phyloP scores from a whole-genome alignment of 176 grass and related monocot genomes.

The Aegilops tauschii region DNA sequence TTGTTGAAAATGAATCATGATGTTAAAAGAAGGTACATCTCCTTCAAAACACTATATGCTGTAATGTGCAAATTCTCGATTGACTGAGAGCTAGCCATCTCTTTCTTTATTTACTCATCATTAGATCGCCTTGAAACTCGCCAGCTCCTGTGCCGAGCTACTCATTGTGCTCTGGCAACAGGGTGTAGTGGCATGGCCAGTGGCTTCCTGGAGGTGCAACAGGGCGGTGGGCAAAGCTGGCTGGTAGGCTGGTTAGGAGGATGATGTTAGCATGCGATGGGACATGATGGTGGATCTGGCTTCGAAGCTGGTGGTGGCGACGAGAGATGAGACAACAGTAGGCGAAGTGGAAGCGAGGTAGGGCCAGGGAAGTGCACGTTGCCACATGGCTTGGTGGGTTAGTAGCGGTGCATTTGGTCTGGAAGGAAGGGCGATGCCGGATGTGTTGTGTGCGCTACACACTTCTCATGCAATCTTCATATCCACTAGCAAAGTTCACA shows the following conservation, averaged over 20 bases:
- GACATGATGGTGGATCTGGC: background rate
- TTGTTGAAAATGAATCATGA: too few species aligned
- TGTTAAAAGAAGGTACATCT: too few species aligned
- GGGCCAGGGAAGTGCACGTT: background rate
- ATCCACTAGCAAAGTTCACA: background rate
- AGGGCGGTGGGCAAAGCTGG: background rate
- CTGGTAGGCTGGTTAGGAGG: background rate
- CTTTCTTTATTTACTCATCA: too few species aligned
- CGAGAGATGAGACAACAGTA: background rate
- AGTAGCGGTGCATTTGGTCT: background rate
- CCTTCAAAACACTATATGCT: too few species aligned
- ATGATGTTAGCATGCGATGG: background rate
- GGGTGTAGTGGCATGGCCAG: background rate
- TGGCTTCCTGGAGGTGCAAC: background rate
- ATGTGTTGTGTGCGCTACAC: background rate
- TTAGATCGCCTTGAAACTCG: too few species aligned
- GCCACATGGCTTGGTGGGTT: background rate
- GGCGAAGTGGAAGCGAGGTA: background rate
- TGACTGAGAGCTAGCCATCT: too few species aligned
- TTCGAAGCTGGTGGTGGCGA: background rate
- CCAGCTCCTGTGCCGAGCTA: too few species aligned
- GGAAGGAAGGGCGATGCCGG: background rate
- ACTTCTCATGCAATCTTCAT: background rate
- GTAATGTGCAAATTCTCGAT: too few species aligned
- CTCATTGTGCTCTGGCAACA: too few species aligned